Evolutionary conservation across 495 filamentous ascomycete genomes (phyloP).

Genomic region (Glutinoglossum americanum): DNA sequence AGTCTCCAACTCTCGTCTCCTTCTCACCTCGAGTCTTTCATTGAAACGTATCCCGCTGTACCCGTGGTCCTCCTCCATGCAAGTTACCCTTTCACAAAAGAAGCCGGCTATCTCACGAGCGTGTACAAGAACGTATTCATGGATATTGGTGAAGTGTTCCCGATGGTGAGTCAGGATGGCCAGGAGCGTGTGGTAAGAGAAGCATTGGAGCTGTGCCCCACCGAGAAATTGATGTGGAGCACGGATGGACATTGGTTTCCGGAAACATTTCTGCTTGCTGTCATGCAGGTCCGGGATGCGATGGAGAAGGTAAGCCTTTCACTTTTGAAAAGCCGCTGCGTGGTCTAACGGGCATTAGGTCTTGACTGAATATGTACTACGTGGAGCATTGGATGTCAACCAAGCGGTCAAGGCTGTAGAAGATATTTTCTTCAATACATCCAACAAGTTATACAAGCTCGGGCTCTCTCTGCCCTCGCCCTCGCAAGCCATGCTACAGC

Average conservation of each 20-base stretch:
- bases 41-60: conserved; percentile 42
- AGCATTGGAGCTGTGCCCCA: conserved; percentile 55
- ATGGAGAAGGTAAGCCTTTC: conserved; percentile 32
- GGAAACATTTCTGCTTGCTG: conserved; percentile 63
- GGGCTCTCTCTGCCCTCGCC: not conserved
- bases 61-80: conserved; percentile 68
- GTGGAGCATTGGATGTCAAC: conserved; percentile 28
- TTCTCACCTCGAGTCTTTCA: conserved; percentile 52
- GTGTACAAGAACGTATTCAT: conserved; percentile 70
- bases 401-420: conserved; percentile 38
- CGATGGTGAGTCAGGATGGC: conserved; percentile 56
- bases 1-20: conserved; percentile 48
- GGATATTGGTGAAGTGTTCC: conserved; percentile 75
- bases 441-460: conserved; percentile 43
- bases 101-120: conserved; percentile 62
- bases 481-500: not conserved
- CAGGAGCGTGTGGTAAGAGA: conserved; percentile 55
- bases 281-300: conserved; percentile 55
- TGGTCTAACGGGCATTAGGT: conserved; percentile 23
- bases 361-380: conserved; percentile 36
- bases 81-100: conserved; percentile 64
- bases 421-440: conserved; percentile 47
- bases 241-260: conserved; percentile 71
- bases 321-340: not conserved
- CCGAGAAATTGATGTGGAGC: conserved; percentile 63